Evolutionary conservation across 306 rosid genomes (phyloP).

Genomic region (Quercus engelmannii): DNA sequence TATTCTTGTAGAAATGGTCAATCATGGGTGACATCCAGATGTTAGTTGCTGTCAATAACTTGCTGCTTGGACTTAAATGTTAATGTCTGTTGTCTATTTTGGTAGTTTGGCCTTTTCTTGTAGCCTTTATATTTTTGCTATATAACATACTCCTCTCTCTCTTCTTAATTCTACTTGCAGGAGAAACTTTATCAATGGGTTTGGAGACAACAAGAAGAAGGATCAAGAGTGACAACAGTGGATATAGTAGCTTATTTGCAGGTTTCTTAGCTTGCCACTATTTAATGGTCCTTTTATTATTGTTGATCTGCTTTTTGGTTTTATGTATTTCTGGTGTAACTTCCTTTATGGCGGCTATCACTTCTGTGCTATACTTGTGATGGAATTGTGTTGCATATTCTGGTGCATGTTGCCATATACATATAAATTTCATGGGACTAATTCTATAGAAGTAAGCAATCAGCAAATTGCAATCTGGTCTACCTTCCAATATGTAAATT

Average conservation of each 20-base stretch:
- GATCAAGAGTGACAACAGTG: slow-evolving; percentile 43
- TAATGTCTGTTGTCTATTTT: neutral
- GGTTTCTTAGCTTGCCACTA: slow-evolving; percentile 22
- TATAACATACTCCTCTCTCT: neutral
- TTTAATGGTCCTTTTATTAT: neutral
- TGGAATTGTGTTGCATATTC: neutral
- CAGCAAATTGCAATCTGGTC: neutral
- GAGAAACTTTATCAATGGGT: slow-evolving; percentile 68
- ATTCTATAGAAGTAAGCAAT: neutral
- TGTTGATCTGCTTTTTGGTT: neutral
- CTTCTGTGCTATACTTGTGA: neutral
- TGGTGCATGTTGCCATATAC: neutral
- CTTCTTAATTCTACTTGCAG: slow-evolving; percentile 17
- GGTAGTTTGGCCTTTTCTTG: neutral
- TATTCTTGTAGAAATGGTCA: neutral
- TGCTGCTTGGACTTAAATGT: neutral
- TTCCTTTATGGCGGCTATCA: neutral
- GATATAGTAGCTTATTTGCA: slow-evolving; percentile 57
- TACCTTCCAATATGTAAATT: neutral
- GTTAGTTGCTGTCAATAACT: neutral
- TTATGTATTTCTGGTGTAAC: neutral
- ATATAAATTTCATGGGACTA: neutral
- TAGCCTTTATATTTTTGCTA: neutral
- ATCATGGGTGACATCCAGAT: neutral
- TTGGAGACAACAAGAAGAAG: slow-evolving; percentile 62